phyloP scores from a whole-genome alignment of 441 rosid species.

The Raphanus hybrid region DNA sequence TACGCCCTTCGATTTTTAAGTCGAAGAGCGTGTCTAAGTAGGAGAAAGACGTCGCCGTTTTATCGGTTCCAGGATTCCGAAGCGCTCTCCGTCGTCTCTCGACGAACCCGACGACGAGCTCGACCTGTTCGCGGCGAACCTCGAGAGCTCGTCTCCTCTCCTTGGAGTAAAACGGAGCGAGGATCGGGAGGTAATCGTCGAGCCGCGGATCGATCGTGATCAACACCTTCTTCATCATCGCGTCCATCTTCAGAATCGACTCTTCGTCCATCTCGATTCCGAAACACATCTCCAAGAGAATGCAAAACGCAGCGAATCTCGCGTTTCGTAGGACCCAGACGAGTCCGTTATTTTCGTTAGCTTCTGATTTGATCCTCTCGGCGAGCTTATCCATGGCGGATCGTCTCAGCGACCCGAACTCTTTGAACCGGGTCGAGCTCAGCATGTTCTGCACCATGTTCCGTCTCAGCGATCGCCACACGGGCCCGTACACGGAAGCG shows the following conservation, averaged over 20 bases:
- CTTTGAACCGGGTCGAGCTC: constrained; percentile 66
- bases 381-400: constrained; percentile 74
- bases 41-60: constrained; percentile 65
- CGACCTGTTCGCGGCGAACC: constrained; percentile 73
- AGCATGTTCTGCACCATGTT: constrained; percentile 98
- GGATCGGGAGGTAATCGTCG: constrained; percentile 84
- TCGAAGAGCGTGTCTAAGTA: constrained; percentile 81
- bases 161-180: constrained; percentile 76
- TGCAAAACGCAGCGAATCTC: constrained; percentile 76
- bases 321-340: constrained; percentile 80
- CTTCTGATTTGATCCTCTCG: constrained; percentile 56
- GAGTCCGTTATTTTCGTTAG: constrained; percentile 51
- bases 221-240: constrained; percentile 69
- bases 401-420: constrained; percentile 54
- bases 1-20: constrained; percentile 57
- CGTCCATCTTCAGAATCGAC: constrained; percentile 60
- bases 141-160: constrained; percentile 59
- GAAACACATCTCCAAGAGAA: constrained; percentile 74
- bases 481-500: constrained; percentile 79
- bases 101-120: constrained; percentile 58
- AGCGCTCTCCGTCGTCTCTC: constrained; percentile 62
- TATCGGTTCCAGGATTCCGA: constrained; percentile 55
- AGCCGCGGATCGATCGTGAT: constrained; percentile 69
- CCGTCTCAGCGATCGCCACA: constrained; percentile 82
- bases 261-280: constrained; percentile 89